A percentile compares a stretch with the other conserved stretches of the same genome.
phyloP scores from a whole-genome alignment of 1,139 yeast genomes.

The Yamadazyma jaroonii region DNA sequence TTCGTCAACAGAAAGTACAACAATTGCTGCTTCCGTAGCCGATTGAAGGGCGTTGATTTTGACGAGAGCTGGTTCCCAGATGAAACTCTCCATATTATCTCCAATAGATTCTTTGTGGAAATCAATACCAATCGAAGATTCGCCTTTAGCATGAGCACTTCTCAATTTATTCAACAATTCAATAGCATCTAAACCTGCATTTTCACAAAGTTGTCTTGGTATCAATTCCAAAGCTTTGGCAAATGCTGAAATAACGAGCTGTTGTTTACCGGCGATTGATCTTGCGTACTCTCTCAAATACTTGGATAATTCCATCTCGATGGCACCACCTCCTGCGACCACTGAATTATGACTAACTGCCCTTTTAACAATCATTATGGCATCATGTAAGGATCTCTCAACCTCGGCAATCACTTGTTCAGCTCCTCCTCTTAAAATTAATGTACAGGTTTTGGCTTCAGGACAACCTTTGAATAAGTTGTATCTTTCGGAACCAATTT shows the following conservation, averaged over 20 bases:
- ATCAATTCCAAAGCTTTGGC: constrained; percentile 94
- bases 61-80: constrained; percentile 98
- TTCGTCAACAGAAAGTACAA: constrained; percentile 91
- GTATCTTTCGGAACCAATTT: constrained; percentile 93
- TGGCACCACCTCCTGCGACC: constrained; percentile 99
- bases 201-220: constrained; percentile 96
- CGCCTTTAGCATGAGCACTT: constrained; percentile 93
- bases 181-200: constrained; percentile 96
- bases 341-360: constrained; percentile 83
- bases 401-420: constrained; percentile 98
- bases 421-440: constrained; percentile 94
- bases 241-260: constrained; percentile 83
- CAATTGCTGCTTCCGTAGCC: constrained; percentile 96
- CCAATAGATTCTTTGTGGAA: constrained; percentile 81
- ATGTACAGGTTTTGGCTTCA: constrained; percentile 87
- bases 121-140: constrained; percentile 88
- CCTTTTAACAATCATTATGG: constrained; percentile 96
- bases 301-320: constrained; percentile 94
- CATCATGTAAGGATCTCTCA: constrained; percentile 95
- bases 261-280: constrained; percentile 93
- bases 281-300: constrained; percentile 83
- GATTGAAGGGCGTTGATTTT: constrained; percentile 91
- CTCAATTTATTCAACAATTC: constrained; percentile 87
- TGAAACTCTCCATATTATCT: constrained; percentile 80
- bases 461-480: constrained; percentile 93